Evolutionary conservation across 106 monocot genomes (phyloP).

Genomic region (Iris macrosiphon): DNA sequence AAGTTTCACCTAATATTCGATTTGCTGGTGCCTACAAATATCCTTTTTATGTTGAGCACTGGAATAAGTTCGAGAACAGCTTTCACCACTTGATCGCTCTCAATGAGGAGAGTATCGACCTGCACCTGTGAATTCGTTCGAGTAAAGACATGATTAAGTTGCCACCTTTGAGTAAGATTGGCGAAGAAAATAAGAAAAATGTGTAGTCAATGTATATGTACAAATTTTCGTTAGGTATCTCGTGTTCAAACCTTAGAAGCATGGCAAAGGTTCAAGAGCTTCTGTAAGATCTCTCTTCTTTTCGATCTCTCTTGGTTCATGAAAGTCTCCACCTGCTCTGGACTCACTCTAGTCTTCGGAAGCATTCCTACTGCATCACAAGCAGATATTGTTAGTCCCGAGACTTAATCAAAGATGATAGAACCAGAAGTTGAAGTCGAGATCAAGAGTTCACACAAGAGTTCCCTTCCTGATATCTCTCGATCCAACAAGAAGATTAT

Average conservation of each 20-base stretch:
- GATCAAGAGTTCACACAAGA: too few relatives aligned
- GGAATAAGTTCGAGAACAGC: constrained; percentile 52
- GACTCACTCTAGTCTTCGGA: constrained; percentile 19
- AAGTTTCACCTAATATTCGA: constrained; percentile 57
- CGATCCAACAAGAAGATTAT: too few relatives aligned
- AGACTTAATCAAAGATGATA: too few relatives aligned
- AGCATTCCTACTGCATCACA: constrained; percentile 40
- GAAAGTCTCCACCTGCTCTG: constrained; percentile 32
- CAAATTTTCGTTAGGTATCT: not conserved
- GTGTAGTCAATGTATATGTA: too few relatives aligned
- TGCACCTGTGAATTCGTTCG: constrained; percentile 35
- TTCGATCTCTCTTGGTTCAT: constrained; percentile 30
- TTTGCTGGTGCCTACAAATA: constrained; percentile 54
- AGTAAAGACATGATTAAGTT: too few relatives aligned
- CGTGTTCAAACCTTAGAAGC: constrained; percentile 18
- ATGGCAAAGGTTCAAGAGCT: constrained; percentile 23
- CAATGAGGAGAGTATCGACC: constrained; percentile 48
- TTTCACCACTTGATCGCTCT: constrained; percentile 37
- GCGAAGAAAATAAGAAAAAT: not conserved
- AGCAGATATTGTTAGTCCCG: too few relatives aligned
- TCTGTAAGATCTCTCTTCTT: constrained; percentile 31
- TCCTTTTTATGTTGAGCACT: constrained; percentile 38
- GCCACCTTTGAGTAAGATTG: not conserved
- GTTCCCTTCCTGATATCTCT: too few relatives aligned
- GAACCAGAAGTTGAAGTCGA: too few relatives aligned